Conservation (phyloP, 2,329 filamentous ascomycete species). For the Tolypocladium cylindrosporum region DNA sequence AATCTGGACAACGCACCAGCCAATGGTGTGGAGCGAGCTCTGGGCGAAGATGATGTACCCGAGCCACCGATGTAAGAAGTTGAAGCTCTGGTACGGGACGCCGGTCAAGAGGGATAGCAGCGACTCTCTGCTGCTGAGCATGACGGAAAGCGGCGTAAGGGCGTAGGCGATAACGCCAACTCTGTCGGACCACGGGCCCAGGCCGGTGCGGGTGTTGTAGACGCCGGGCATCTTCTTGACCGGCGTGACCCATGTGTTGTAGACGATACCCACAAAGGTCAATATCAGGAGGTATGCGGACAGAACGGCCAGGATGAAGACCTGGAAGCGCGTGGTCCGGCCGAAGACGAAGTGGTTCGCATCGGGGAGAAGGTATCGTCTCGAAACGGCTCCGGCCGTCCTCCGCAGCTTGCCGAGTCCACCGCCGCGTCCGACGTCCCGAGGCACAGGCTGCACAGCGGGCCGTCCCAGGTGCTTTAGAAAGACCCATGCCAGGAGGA, state of each 20-base stretch:
- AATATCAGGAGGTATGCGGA: constrained; percentile 55
- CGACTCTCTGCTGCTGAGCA: constrained; percentile 60
- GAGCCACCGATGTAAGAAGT: constrained; percentile 68
- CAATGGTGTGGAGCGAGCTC: constrained; percentile 57
- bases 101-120: constrained; percentile 61
- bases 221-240: constrained; percentile 44
- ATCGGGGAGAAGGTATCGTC: constrained; percentile 52
- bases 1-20: constrained; percentile 58
- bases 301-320: constrained; percentile 49
- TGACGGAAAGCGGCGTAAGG: constrained; percentile 58
- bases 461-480: constrained; percentile 14
- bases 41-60: constrained; percentile 65
- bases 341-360: constrained; percentile 50
- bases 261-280: constrained; percentile 59
- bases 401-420: constrained; percentile 18
- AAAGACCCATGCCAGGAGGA: constrained; percentile 32
- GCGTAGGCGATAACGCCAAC: constrained; percentile 64
- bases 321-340: constrained; percentile 57
- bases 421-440: constrained; percentile 4
- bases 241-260: constrained; percentile 61
- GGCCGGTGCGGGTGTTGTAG: constrained; percentile 53
- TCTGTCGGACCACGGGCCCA: constrained; percentile 61
- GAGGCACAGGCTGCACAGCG: constrained; percentile 8
- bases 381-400: constrained; percentile 28
- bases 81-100: constrained; percentile 66